A percentile compares a stretch with the other conserved stretches of the same genome.
phyloP scores from a whole-genome alignment of 1,139 yeast species.

The Kodamaea sp. region DNA sequence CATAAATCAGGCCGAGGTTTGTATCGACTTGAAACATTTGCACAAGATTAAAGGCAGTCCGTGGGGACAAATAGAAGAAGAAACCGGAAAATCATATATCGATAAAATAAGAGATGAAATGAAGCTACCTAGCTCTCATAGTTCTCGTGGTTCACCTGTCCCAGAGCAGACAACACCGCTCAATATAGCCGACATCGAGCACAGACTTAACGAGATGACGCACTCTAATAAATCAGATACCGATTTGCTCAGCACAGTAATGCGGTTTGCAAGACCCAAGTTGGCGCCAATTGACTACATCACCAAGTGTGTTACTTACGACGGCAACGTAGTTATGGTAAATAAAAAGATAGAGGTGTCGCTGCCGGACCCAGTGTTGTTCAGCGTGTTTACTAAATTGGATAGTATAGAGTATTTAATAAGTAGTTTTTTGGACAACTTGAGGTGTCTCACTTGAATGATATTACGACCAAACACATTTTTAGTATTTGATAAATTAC shows the following conservation, averaged over 20 bases:
- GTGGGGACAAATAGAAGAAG: constrained; percentile 37
- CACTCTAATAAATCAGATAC: constrained; percentile 5
- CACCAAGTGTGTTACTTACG: constrained; percentile 43
- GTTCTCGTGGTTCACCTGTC: constrained; percentile 6
- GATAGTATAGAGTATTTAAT: constrained; percentile 42
- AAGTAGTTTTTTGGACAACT: constrained; percentile 18
- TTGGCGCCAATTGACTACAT: constrained; percentile 41
- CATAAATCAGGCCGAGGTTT: constrained; percentile 44
- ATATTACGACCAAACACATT: not conserved
- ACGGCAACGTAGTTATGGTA: constrained; percentile 41
- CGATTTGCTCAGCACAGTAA: constrained; percentile 22
- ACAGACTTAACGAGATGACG: constrained; percentile 14
- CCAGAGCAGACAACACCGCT: constrained; percentile 13
- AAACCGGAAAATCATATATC: constrained; percentile 35
- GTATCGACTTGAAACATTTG: constrained; percentile 40
- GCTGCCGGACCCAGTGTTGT: constrained; percentile 43
- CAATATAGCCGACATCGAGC: constrained; percentile 20
- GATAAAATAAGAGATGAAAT: constrained; percentile 43
- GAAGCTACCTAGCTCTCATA: constrained; percentile 25
- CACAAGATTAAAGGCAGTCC: constrained; percentile 39
- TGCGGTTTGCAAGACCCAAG: constrained; percentile 32
- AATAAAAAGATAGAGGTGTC: constrained; percentile 42
- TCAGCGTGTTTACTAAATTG: constrained; percentile 43
- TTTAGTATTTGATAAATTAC: no score
- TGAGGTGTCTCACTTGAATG: constrained; percentile 9